Evolutionary conservation across 2,329 filamentous ascomycete genomes (phyloP).

Genomic region (Pseudophaeomoniella oleicola): DNA sequence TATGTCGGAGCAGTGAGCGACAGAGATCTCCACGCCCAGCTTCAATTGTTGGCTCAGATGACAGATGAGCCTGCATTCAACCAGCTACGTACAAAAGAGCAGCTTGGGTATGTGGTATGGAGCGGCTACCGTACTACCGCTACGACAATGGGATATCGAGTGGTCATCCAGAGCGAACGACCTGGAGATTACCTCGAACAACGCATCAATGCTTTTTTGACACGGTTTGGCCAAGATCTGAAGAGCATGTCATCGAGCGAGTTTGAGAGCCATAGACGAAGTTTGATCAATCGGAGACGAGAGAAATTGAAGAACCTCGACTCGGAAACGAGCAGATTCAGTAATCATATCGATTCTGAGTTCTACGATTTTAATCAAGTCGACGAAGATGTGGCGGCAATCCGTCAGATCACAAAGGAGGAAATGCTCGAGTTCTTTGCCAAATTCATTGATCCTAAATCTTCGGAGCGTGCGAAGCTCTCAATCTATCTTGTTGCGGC

Average conservation of each 20-base stretch:
- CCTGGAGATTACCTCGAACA: slow-evolving; percentile 70
- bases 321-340: slow-evolving; percentile 70
- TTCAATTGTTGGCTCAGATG: slow-evolving; percentile 75
- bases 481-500: slow-evolving; percentile 74
- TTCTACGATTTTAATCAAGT: slow-evolving; percentile 81
- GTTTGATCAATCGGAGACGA: slow-evolving; percentile 69
- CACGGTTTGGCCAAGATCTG: slow-evolving; percentile 49
- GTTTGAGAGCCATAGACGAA: slow-evolving; percentile 84
- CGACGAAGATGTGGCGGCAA: slow-evolving; percentile 59
- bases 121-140: slow-evolving; percentile 57
- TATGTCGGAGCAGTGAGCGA: slow-evolving; percentile 57
- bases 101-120: slow-evolving; percentile 93
- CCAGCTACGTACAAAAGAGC: slow-evolving; percentile 83
- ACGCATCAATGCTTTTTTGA: slow-evolving; percentile 75
- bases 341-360: slow-evolving; percentile 72
- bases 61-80: slow-evolving; percentile 89
- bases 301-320: slow-evolving; percentile 88
- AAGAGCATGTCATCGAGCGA: slow-evolving; percentile 65
- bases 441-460: slow-evolving; percentile 60
- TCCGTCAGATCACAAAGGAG: slow-evolving; percentile 60
- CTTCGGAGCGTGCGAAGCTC: slow-evolving; percentile 61
- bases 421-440: slow-evolving; percentile 72
- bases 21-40: slow-evolving; percentile 56
- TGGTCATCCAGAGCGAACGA: slow-evolving; percentile 88
- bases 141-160: slow-evolving; percentile 73